A percentile compares a stretch with the other conserved stretches of the same genome.
These are phyloP conservation scores for Barnettozyma salicaria DNA, from an alignment of 805 yeast species.

Conservation along the genomic window DNA sequence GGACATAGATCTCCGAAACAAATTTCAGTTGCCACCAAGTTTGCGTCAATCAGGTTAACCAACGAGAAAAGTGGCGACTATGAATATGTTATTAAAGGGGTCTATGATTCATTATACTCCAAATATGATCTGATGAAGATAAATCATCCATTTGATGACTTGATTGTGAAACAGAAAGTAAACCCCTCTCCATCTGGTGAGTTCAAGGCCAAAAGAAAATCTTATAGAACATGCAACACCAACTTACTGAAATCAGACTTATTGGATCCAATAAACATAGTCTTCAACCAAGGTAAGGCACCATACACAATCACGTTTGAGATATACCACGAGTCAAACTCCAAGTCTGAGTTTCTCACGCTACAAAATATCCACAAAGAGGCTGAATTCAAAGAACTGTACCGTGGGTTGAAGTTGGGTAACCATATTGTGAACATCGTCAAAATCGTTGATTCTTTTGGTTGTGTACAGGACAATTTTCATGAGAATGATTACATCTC, in stretches of 20 bases:
- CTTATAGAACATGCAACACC: slow-evolving; percentile 45
- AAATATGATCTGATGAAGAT: slow-evolving; percentile 31
- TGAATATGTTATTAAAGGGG: slow-evolving; percentile 50
- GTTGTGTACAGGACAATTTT: slow-evolving; percentile 51
- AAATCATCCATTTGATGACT: slow-evolving; percentile 27
- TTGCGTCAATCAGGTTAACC: slow-evolving; percentile 41
- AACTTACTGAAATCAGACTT: slow-evolving; percentile 30
- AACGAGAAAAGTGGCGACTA: slow-evolving; percentile 53
- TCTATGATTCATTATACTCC: slow-evolving; percentile 61
- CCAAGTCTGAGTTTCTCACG: slow-evolving; percentile 41
- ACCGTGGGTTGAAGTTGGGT: slow-evolving; percentile 58
- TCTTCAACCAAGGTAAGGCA: slow-evolving; percentile 47
- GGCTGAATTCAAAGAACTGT: slow-evolving; percentile 38
- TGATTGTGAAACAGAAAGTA: slow-evolving; percentile 46
- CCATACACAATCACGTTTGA: slow-evolving; percentile 58
- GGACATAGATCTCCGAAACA: slow-evolving; percentile 37
- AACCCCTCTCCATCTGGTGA: slow-evolving; percentile 54
- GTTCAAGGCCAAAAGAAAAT: slow-evolving; percentile 42
- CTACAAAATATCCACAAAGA: slow-evolving; percentile 38
- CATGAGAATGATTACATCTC: slow-evolving; percentile 38
- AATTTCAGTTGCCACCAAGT: slow-evolving; percentile 47
- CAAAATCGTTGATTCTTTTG: slow-evolving; percentile 59
- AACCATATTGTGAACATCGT: slow-evolving; percentile 55
- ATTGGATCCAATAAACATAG: slow-evolving; percentile 48
- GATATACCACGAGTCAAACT: slow-evolving; percentile 55